These are phyloP conservation scores for Lachancea thermotolerans DNA, from an alignment of 805 yeast genomes.

Conservation along the genomic window DNA sequence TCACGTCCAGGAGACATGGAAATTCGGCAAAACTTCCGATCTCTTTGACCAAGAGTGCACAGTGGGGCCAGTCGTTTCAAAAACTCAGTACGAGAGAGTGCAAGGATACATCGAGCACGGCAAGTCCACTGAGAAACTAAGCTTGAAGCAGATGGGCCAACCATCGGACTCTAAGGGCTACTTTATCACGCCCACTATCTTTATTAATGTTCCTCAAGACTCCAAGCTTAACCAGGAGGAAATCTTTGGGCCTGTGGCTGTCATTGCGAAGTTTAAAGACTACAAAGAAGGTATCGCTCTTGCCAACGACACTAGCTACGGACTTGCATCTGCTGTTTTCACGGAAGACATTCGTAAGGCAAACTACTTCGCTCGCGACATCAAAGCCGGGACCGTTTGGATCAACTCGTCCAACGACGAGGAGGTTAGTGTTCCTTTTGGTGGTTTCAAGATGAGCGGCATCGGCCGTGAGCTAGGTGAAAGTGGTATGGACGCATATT, in stretches of 20 bases:
- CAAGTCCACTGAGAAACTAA: constrained; percentile 38
- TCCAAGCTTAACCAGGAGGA: constrained; percentile 37
- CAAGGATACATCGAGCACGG: constrained; percentile 40
- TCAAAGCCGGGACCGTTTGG: constrained; percentile 66
- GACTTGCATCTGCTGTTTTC: constrained; percentile 49
- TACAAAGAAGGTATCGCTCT: constrained; percentile 35
- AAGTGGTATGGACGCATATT: constrained; percentile 61
- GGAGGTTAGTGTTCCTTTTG: constrained; percentile 64
- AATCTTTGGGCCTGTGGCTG: constrained; percentile 41
- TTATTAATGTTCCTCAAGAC: constrained; percentile 33
- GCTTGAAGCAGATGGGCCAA: constrained; percentile 31
- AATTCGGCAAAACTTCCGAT: constrained; percentile 49
- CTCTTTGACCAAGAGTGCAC: constrained; percentile 35
- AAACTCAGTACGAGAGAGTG: constrained; percentile 38
- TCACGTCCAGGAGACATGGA: constrained; percentile 39
- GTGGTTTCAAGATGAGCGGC: constrained; percentile 76
- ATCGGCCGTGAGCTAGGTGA: constrained; percentile 78
- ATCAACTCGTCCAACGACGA: constrained; percentile 62
- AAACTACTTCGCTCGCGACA: constrained; percentile 51
- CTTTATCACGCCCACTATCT: constrained; percentile 39
- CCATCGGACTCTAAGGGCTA: constrained; percentile 20
- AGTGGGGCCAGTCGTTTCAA: constrained; percentile 48
- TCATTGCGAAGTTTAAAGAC: constrained; percentile 33
- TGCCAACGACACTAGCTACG: constrained; percentile 37
- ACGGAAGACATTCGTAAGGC: constrained; percentile 60